These are phyloP conservation scores for Curvularia spicifera DNA, from an alignment of 2,329 filamentous ascomycete species.

Conservation along the genomic window DNA sequence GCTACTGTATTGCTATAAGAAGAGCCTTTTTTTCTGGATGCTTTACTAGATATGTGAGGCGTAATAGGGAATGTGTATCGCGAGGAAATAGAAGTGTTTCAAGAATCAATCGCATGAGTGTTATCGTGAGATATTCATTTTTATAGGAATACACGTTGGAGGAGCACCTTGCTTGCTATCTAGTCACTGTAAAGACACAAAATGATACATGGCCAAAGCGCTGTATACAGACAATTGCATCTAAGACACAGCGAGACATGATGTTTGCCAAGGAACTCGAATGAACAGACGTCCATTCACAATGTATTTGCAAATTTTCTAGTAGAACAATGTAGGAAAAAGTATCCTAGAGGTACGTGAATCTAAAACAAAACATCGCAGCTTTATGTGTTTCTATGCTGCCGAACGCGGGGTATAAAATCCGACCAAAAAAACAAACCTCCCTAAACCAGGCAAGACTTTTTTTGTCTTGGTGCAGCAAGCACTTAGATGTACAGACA, in stretches of 20 bases:
- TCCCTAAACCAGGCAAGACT: neutral
- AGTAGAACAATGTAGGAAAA: neutral
- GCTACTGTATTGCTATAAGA: too few species aligned
- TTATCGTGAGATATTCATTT: too few species aligned
- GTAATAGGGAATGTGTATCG: too few species aligned
- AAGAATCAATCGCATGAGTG: too few species aligned
- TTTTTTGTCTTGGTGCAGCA: neutral
- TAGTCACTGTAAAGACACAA: too few species aligned
- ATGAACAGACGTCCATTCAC: neutral
- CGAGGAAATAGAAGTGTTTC: too few species aligned
- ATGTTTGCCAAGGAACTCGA: neutral
- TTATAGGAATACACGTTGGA: neutral
- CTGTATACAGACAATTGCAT: neutral
- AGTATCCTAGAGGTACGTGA: neutral
- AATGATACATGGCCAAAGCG: neutral
- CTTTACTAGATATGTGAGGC: too few species aligned
- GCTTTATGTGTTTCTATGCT: neutral
- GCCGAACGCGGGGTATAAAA: neutral
- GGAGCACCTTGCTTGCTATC: too few species aligned
- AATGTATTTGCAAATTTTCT: neutral
- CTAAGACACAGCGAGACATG: neutral
- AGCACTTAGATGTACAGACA: neutral
- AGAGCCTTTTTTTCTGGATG: too few species aligned
- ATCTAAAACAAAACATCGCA: neutral
- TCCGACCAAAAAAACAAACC: neutral